Base-by-base conservation (phyloP, 139 green algal species). In the Bryopsis sp. region DNA sequence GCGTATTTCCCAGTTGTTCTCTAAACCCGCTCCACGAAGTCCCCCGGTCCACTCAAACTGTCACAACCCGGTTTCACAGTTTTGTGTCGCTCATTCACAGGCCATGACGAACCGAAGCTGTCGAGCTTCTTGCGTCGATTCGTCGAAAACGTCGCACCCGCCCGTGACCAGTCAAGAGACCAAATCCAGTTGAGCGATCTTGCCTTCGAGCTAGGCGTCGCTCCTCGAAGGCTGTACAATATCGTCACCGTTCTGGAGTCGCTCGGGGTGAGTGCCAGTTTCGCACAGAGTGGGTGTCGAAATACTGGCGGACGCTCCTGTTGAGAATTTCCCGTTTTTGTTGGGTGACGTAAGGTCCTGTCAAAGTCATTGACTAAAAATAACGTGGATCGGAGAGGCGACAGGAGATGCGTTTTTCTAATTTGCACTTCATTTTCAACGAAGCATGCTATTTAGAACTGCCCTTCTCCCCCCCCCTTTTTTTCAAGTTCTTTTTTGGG, bases 91-190 rank as follows among this genome's bases (percentile, higher is more conserved):
- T n/a, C n/a, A n/a, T n/a, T n/a, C n/a, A n/a, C n/a, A n/a, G n/a
- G n/a, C n/a, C n/a, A n/a, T n/a, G n/a, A n/a, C n/a, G 43, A 54
- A 19, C 43, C 43, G 43, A 54, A 54, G 43, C 43, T 54, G 43
- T 19, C 11, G 43, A 19, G 11, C 15, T 19, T 54, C 15, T 19
- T 54, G 15, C n/a, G n/a, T n/a, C n/a, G n/a, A n/a, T n/a, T n/a
- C n/a, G n/a, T n/a, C n/a, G n/a, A n/a, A n/a, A n/a, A n/a, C n/a
- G n/a, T n/a, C n/a, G n/a, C n/a, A n/a, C n/a, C n/a, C n/a, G n/a
- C n/a, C n/a, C n/a, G n/a, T 11, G 43, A 54, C 19, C 15, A 19
- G 43, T 19, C 43, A 26, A 11, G 15, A 19, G 15, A 54, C 15
- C 43, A 11, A 19, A 11, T 54, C 15, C 43, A 54, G 43, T 19